Base-by-base conservation (phyloP, 805 yeast species). In the Nematodospora valgi region DNA sequence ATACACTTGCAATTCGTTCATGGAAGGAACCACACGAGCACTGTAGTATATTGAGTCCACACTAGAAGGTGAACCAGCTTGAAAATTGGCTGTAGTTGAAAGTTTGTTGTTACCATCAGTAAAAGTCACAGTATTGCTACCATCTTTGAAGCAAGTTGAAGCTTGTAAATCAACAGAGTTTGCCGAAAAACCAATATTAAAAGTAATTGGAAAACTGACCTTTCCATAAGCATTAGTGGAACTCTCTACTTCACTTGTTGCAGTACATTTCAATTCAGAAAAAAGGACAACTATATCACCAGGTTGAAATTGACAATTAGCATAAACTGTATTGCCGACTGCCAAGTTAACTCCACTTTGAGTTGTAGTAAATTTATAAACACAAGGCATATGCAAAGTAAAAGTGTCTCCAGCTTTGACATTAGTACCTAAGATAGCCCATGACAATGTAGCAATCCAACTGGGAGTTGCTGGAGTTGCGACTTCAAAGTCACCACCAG, bases 341-440 rank as follows among this genome's bases (percentile, higher is more conserved):
- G 4, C 16, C 19, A 51, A 43, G 22, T 33, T 30, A 7, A 56
- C 35, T 3, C 38, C 17, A 11, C 37, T 7, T n/a, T 38, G 20
- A 5, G 38, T 12, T 4, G 48, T 29, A 2, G 49, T 47, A 32
- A 54, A 49, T 27, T 48, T 49, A 34, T 43, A 55, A 9, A 49
- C 58, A 41, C 58, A 48, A 3, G 62, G 62, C 42, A 58, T 32
- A 15, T 35, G 28, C 29, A 58, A 48, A 9, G 46, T 36, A 24
- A 58, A 58, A 5, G 58, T 54, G 37, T 58, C 64, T 22, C 58
- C 59, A 0, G 61, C 26, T 0, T 14, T n/a, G 2, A 43, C 45
- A 5, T 34, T 28, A 6, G 35, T 3, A 13, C 51, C 48, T 7
- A 34, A 22, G 11, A 57, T 40, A 5, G 21, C 9, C 62, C 62